A percentile compares a stretch with the other conserved stretches of the same genome.
These are phyloP conservation scores for Nicotiana benthamiana DNA, from an alignment of 257 asterid genomes.

Conservation along the genomic window DNA sequence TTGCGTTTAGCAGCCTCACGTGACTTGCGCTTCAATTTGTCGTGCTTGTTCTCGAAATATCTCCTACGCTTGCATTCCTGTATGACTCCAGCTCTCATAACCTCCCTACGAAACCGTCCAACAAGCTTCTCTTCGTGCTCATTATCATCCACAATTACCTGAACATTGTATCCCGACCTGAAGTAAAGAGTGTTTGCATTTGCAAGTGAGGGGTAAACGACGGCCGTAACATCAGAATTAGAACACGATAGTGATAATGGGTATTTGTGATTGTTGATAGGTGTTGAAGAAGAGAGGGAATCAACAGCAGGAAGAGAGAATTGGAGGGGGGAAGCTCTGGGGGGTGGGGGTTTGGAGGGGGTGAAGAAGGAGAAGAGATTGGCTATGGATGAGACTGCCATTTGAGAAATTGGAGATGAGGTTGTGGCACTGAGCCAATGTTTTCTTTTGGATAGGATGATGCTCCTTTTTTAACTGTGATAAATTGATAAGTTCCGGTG, in stretches of 20 bases:
- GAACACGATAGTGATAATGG: background rate
- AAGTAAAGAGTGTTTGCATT: constrained; percentile 57
- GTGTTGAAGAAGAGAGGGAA: constrained; percentile 10
- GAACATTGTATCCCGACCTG: constrained; percentile 61
- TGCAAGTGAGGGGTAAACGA: constrained; percentile 64
- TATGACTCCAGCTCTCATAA: constrained; percentile 78
- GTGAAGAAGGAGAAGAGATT: constrained; percentile 57
- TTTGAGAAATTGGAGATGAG: background rate
- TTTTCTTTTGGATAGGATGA: background rate
- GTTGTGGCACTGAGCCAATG: background rate
- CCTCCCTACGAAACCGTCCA: constrained; percentile 82
- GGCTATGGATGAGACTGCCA: constrained; percentile 34
- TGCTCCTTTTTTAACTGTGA: background rate
- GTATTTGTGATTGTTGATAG: constrained; percentile 14
- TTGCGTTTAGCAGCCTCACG: constrained; percentile 93
- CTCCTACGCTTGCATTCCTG: constrained; percentile 83
- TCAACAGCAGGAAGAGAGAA: constrained; percentile 10
- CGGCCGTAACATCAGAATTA: constrained; percentile 36
- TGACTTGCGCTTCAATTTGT: constrained; percentile 60
- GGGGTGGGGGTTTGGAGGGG: constrained; percentile 35
- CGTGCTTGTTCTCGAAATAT: constrained; percentile 73
- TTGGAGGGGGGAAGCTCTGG: constrained; percentile 29
- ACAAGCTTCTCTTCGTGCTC: constrained; percentile 86
- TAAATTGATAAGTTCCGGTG: background rate
- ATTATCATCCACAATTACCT: constrained; percentile 70